Percentiles rank a stretch among this genome's conserved stretches.
Conservation (phyloP, 495 filamentous ascomycete species). For the Immersiella caudata region DNA sequence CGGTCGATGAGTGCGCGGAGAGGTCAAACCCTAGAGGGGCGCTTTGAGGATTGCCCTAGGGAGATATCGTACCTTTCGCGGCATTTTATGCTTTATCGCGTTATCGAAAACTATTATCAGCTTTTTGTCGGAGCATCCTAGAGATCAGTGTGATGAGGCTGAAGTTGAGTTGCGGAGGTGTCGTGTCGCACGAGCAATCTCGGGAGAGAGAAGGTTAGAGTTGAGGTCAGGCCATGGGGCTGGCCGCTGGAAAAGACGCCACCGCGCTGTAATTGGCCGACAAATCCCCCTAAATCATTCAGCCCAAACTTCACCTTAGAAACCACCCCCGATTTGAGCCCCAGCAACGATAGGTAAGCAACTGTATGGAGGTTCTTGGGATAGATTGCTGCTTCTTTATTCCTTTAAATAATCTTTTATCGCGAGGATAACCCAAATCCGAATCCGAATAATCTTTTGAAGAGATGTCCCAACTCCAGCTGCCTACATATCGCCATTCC, state of each 20-base stretch:
- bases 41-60: no score
- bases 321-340: no score
- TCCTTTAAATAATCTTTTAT: no score
- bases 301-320: neutral
- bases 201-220: neutral
- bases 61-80: constrained; percentile 11
- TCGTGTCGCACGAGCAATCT: neutral
- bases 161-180: neutral
- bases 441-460: neutral
- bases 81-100: neutral
- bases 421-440: no score
- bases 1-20: no score
- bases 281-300: neutral
- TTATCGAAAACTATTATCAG: neutral
- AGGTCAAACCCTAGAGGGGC: no score
- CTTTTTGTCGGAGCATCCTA: neutral
- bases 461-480: no score
- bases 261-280: neutral
- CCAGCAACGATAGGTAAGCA: no score
- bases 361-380: no score
- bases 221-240: neutral
- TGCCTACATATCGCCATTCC: no score
- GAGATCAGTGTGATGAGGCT: neutral
- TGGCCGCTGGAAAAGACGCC: neutral
- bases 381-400: no score